Base-by-base conservation (phyloP, 2,329 filamentous ascomycete species). In the Penicillium nordicum region DNA sequence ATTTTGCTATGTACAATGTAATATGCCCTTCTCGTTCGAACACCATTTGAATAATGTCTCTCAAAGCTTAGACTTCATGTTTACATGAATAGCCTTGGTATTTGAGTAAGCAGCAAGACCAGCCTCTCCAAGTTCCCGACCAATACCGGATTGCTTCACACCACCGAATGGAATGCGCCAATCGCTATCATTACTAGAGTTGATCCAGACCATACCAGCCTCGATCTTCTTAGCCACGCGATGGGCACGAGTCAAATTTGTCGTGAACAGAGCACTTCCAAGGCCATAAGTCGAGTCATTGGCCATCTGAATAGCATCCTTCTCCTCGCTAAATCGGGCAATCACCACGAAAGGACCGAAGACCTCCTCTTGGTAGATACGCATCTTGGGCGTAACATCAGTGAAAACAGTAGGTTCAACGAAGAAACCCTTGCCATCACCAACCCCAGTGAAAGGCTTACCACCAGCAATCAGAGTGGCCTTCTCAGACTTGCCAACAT, bases 111-210 rank as follows among this genome's bases (percentile, higher is more conserved):
- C 78, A 47, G 80, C 78, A 57, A 83, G 64, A 1, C 80, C 80
- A 42, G 80, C 80, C 67, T 82, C 79, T 4, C 81, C 81, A 27
- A 82, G 67, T 67, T 83, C 81, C 38, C 80, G 67, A 18, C 81
- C 81, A 64, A 82, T 82, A 4, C 81, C 81, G 61, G 74, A 78
- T 70, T 81, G 78, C 71, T 84, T 84, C 10, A 82, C 79, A 23
- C 74, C 74, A 45, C 73, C 74, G 53, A 73, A 75, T 0, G 73
- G 71, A 50, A 74, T 69, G 2, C 70, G 62, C 57, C 67, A 68
- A 53, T 76, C 70, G 34, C 67, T 70, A 49, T 75, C 72, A 48
- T 70, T 70, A 55, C 67, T 72, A 34, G 68, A 74, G 58, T 76
- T 76, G 38, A 76, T 69, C 71, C 72, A 76, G 4, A 76, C 74